phyloP scores from a whole-genome alignment of 2,329 filamentous ascomycete genomes.

The Hypoxylon sp. region DNA sequence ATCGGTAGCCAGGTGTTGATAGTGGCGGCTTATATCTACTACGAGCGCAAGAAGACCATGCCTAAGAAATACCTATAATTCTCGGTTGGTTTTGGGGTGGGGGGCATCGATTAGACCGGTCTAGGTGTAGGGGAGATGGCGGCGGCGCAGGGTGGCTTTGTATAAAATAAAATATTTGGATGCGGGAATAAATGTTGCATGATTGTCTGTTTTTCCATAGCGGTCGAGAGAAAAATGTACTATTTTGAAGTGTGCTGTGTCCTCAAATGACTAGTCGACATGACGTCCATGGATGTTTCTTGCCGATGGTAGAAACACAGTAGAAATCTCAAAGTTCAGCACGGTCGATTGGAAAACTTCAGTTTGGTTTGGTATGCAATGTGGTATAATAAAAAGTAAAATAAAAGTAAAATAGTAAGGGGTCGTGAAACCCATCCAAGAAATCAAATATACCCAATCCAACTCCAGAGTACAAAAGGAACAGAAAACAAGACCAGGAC shows the following conservation, averaged over 20 bases:
- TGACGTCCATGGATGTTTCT: not conserved
- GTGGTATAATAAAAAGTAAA: not conserved
- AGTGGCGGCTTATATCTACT: constrained; percentile 77
- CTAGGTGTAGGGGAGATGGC: constrained; percentile 8
- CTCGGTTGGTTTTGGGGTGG: not conserved
- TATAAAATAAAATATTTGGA: constrained; percentile 46
- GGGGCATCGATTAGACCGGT: not conserved
- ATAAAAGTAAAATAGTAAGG: constrained; percentile 2
- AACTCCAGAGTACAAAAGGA: constrained; percentile 4
- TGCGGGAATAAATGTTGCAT: constrained; percentile 32
- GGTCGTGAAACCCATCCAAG: constrained; percentile 11
- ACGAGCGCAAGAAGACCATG: constrained; percentile 83
- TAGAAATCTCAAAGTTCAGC: not conserved
- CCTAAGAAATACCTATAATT: constrained; percentile 95
- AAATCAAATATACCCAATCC: constrained; percentile 11
- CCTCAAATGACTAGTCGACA: constrained; percentile 1
- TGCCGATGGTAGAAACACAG: not conserved
- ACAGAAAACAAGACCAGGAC: not conserved
- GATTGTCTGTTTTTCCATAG: constrained; percentile 24
- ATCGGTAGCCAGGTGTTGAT: constrained; percentile 82
- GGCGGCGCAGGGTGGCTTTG: constrained; percentile 28
- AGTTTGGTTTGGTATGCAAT: not conserved
- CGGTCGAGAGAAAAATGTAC: constrained; percentile 21
- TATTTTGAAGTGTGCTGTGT: constrained; percentile 8
- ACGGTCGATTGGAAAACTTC: not conserved